These are phyloP conservation scores for Arthrobotrys iridis DNA, from an alignment of 2,329 filamentous ascomycete genomes.

Conservation along the genomic window DNA sequence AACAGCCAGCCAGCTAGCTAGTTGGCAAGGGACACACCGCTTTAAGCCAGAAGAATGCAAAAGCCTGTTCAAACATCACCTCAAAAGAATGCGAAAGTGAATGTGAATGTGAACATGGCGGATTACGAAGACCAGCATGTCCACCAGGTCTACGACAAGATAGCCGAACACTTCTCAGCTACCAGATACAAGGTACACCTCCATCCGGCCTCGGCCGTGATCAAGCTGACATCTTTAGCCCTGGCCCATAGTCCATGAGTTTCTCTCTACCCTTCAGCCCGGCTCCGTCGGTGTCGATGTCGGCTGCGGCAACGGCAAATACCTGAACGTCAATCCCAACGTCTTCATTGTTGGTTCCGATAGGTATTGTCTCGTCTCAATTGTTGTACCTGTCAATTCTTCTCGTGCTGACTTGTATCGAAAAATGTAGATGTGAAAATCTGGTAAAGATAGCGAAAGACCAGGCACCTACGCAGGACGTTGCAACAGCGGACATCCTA, in stretches of 20 bases:
- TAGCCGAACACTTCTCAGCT: slow-evolving; percentile 83
- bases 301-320: slow-evolving; percentile 97
- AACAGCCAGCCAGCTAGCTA: background rate
- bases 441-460: slow-evolving; percentile 69
- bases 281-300: slow-evolving; percentile 88
- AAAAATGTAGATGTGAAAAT: slow-evolving; percentile 66
- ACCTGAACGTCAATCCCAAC: slow-evolving; percentile 79
- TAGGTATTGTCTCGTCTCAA: slow-evolving; percentile 68
- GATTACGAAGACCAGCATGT: slow-evolving; percentile 86
- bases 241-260: slow-evolving; percentile 89
- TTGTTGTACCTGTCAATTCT: too few species aligned
- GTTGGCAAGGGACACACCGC: too few species aligned
- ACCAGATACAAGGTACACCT: slow-evolving; percentile 70
- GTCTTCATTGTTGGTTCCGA: slow-evolving; percentile 87
- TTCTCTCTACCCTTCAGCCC: slow-evolving; percentile 72
- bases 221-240: slow-evolving; percentile 69
- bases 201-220: background rate
- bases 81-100: background rate
- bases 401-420: too few species aligned
- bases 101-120: background rate
- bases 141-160: slow-evolving; percentile 88
- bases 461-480: slow-evolving; percentile 67
- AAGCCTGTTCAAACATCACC: slow-evolving; percentile 1
- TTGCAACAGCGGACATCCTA: slow-evolving; percentile 82
- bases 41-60: background rate